phyloP scores from a whole-genome alignment of 1,284 basidiomycete species.

The Ustilago shanxiensis region DNA sequence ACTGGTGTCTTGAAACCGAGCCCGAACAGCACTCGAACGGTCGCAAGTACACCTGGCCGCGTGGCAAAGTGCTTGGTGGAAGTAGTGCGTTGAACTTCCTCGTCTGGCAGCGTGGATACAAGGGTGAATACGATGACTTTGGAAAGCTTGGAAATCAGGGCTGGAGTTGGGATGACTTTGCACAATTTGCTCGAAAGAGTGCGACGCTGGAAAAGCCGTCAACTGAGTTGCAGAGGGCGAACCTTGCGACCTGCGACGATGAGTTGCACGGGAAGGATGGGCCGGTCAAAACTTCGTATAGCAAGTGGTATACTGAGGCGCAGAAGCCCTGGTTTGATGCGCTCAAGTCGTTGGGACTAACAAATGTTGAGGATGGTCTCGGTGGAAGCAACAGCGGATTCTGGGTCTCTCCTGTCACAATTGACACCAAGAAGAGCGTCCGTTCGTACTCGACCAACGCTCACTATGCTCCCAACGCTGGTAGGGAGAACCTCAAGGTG shows the following conservation, averaged over 20 bases:
- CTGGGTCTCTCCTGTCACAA: conserved; percentile 51
- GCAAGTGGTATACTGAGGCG: conserved; percentile 57
- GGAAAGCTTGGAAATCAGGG: conserved; percentile 52
- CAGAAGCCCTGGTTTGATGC: conserved; percentile 56
- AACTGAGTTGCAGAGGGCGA: conserved; percentile 48
- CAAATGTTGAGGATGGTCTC: conserved; percentile 42
- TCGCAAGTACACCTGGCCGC: conserved; percentile 54
- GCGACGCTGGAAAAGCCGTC: conserved; percentile 40
- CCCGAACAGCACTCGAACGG: conserved; percentile 49
- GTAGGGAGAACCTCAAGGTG: conserved; percentile 53
- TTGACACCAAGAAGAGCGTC: conserved; percentile 40
- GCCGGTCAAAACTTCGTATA: conserved; percentile 51
- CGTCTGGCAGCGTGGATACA: conserved; percentile 59
- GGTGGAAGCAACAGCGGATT: conserved; percentile 55
- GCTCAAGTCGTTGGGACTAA: conserved; percentile 50
- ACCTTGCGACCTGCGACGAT: conserved; percentile 49
- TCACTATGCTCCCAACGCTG: conserved; percentile 52
- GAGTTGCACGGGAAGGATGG: conserved; percentile 48
- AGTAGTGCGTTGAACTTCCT: conserved; percentile 72
- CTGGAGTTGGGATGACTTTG: conserved; percentile 59
- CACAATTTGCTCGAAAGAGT: conserved; percentile 38
- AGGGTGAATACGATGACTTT: conserved; percentile 58
- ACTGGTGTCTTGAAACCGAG: conserved; percentile 51
- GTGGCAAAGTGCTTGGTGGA: conserved; percentile 51
- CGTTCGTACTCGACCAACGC: conserved; percentile 54